Base-by-base conservation (phyloP, 352 stramenopile species). In the Phytophthora pisi region DNA sequence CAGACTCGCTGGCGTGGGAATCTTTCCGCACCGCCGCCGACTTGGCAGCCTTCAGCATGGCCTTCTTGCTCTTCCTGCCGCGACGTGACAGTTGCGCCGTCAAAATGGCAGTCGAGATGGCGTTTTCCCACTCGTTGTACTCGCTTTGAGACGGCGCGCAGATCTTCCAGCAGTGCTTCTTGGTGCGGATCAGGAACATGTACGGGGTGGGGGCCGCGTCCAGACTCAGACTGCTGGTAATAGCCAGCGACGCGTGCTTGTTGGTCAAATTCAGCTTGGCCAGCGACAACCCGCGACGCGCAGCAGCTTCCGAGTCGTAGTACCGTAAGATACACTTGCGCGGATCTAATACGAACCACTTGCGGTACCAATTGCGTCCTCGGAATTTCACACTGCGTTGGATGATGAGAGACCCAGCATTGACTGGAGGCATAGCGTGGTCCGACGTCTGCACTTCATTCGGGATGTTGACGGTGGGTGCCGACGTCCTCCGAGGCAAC, bases 301-400 rank as follows among this genome's bases (percentile, higher is more conserved):
- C 82, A 10, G 83, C 73, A 36, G 70, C 63, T 66, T 93, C 83
- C 3, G 82, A 90, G 57, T 93, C 85, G 66, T 92, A 93, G 46
- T 90, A 93, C 5, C 83, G 82, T 52, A 93, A 42, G 0, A 88
- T 53, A n/a, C 77, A 79, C 67, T 92, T 90, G 24, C 65, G 70
- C 6, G 67, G 71, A 57, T 93, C 82, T 7, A 93, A 56, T 1
- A 90, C 81, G 61, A 93, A 91, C 85, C 85, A 93, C 66, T 93
- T 93, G 45, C 83, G 79, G 43, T 93, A 93, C 85, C 85, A 93
- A 51, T 90, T 80, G 4, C 78, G 74, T 20, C 84, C 82, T 8
- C 81, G 82, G 30, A 91, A 91, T 57, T 90, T 91, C 40, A 90
- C 71, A 59, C 76, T 86, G 45, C 85, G 81, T 61, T 93, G 79